These are phyloP conservation scores for Penicillium brasilianum DNA, from an alignment of 2,329 filamentous ascomycete species.

Conservation along the genomic window DNA sequence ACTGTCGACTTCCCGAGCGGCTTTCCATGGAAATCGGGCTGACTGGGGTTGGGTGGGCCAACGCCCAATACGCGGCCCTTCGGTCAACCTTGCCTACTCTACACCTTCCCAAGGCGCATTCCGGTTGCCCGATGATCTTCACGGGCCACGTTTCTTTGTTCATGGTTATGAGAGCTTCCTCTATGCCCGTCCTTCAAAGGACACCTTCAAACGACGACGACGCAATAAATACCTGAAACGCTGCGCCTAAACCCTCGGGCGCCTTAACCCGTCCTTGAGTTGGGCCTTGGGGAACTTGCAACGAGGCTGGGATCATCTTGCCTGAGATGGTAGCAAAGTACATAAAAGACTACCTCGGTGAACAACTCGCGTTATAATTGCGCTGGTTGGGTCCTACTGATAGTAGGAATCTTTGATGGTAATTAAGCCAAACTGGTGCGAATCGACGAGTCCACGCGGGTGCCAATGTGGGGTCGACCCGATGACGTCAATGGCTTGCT, in stretches of 20 bases:
- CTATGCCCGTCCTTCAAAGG: background rate
- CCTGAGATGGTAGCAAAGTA: background rate
- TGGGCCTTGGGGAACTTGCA: background rate
- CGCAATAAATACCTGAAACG: background rate
- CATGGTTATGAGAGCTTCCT: background rate
- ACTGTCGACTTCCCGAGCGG: background rate
- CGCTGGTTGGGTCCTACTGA: background rate
- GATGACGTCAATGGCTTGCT: slow-evolving; percentile 7
- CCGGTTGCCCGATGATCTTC: background rate
- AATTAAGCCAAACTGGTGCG: too few relatives aligned
- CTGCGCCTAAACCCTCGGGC: background rate
- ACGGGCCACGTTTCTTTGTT: slow-evolving; percentile 3
- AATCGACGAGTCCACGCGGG: background rate
- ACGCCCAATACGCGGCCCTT: slow-evolving; percentile 3
- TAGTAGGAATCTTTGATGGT: background rate
- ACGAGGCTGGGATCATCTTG: background rate
- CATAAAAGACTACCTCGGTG: background rate
- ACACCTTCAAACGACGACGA: background rate
- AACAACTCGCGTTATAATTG: background rate
- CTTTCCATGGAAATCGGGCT: slow-evolving; percentile 6
- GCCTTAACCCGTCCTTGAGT: background rate
- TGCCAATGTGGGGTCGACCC: background rate
- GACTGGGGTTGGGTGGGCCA: slow-evolving; percentile 1
- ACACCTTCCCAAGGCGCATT: background rate
- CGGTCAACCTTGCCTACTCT: background rate